Conservation (phyloP, 352 stramenopile genomes). For the Pythium angustatum region DNA sequence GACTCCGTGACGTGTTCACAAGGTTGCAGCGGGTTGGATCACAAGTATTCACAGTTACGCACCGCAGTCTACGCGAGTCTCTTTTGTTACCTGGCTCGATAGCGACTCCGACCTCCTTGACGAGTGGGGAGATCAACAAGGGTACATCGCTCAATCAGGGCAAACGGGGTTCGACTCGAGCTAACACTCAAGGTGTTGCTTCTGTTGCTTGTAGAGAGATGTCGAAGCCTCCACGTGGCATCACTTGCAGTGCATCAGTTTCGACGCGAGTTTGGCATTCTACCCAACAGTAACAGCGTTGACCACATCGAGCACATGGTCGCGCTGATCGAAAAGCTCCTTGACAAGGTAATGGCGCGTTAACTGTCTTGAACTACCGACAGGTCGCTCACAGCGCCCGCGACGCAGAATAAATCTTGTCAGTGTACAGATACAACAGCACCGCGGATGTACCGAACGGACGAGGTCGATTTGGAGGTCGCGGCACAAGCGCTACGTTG, state of each 20-base stretch:
- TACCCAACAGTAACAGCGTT: conserved; percentile 17
- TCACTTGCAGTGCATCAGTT: conserved; percentile 24
- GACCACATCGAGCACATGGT: conserved; percentile 24
- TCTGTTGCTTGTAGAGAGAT: conserved; percentile 4
- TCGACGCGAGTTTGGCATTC: conserved; percentile 25
- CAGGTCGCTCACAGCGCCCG: neutral
- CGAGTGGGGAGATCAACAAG: neutral
- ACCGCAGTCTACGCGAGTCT: conserved; percentile 31
- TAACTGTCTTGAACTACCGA: neutral
- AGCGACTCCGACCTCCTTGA: neutral
- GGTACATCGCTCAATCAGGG: neutral
- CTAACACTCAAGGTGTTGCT: neutral
- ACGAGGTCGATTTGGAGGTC: conserved; percentile 18
- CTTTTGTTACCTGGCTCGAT: conserved; percentile 25
- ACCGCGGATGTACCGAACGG: no score
- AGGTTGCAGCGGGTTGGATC: neutral
- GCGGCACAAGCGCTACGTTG: conserved; percentile 29
- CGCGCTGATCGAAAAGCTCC: conserved; percentile 5
- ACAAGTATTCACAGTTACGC: conserved; percentile 3
- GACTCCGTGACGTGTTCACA: conserved; percentile 2
- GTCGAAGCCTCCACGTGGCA: conserved; percentile 24
- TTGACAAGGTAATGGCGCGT: conserved; percentile 15
- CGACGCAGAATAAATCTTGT: neutral
- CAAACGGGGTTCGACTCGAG: neutral
- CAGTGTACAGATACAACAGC: neutral